Evolutionary conservation across 2,329 filamentous ascomycete genomes (phyloP), one percentile per base, ranked within the genome.

Genomic region (Trichoderma breve): DNA sequence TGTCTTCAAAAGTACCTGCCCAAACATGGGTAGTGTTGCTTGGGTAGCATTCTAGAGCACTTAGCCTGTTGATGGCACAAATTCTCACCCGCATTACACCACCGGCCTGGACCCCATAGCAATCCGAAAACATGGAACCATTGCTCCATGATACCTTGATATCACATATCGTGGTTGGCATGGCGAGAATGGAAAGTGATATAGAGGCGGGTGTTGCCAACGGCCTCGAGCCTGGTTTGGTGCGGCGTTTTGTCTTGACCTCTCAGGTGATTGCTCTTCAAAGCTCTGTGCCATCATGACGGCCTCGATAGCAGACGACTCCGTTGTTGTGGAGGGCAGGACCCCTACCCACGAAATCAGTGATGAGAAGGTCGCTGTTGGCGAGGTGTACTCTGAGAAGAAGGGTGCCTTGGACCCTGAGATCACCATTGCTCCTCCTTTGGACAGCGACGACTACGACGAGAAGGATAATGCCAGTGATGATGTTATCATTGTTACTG

Each of bases 401-500:
- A 63, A 55, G 11, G 36, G 28, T 12, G 47, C 15, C 21, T 8
- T 70, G 15, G 32, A 39, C 4, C n/a, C 39, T 11, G 60, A 34
- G 28, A 70, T 62, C n/a, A 63, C 26, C 21, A 18, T 62, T 55
- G 21, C 67, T 24, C 34, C 30, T 30, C 67, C 43, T 8, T 15
- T 62, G 18, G 57, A 62, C 36, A 28, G 21, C 55, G 55, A 66
- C 30, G 62, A 67, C 12, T 28, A 71, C 21, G 26, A 79, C 2
- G 79, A 80, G 0, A 80, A 79, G 36, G 80, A 82, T 63, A 73
- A 74, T 30, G 75, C 65, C 36, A 79, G 77, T 71, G 81, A 84
- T 28, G 79, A 86, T 28, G 79, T 75, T 15, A 83, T 88, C 74
- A 88, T 89, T 69, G 71, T 86, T 73, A 87, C 85, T 0, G 87